Evolutionary conservation across 805 yeast genomes (phyloP), one percentile per base, ranked within the genome.

Genomic region (Candida tibetensis): DNA sequence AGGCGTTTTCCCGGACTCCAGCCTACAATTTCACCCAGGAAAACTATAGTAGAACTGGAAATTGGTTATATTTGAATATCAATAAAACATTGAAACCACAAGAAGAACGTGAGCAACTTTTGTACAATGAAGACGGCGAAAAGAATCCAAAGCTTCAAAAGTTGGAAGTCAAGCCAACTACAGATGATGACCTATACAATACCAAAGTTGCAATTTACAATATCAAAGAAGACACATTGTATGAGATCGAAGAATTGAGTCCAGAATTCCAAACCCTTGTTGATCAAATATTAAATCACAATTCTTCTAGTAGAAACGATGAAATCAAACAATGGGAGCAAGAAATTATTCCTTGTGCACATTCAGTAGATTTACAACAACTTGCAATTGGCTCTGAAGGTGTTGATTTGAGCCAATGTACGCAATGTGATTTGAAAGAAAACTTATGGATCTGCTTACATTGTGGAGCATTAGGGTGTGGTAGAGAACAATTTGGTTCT

Each of bases 381-480:
- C 18, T 34, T 26, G 37, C 35, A 4, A 7, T 10, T 10, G 40
- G 35, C 30, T 26, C 36, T 5, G 35, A 27, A 7, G 39, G n/a
- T 17, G 52, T 32, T 3, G 68, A 74, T 23, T 45, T 74, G 3
- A 43, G 67, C 0, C 53, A 73, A 34, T 85, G 95, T 58, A 45
- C 49, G 2, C 58, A 57, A 8, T 85, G 95, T 64, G 85, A 74
- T 1, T 66, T 93, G 46, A 60, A 63, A 21, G 85, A 82, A 47
- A 93, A 93, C 56, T 62, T 93, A 32, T 93, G 99, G 99, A 69
- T 93, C 13, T 93, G 99, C 66, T 63, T 93, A 32, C 76, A 76
- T 34, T 93, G 99, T 72, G 99, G 99, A 2, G 65, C 75, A n/a
- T 51, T 89, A 8, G 96, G 96, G 4, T 93, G 99, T 64, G 99